These are phyloP conservation scores for Pistacia atlantica DNA, from an alignment of 345 rosid species.

Conservation along the genomic window DNA sequence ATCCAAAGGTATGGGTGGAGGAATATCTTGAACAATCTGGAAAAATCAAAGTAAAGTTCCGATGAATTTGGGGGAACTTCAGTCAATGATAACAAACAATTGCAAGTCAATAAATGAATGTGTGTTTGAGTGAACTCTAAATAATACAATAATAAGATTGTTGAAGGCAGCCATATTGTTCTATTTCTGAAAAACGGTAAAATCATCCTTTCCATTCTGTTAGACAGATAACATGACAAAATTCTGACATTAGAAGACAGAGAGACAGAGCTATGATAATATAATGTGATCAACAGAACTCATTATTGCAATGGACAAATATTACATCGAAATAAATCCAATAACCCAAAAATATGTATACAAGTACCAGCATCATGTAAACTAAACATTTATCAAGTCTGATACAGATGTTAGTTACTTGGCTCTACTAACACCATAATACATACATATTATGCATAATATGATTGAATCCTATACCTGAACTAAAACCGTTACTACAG, in stretches of 20 bases:
- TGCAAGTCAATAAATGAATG: neutral
- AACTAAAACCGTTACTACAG: neutral
- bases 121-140: neutral
- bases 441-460: neutral
- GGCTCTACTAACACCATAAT: neutral
- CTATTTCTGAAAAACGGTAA: neutral
- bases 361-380: neutral
- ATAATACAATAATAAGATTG: neutral
- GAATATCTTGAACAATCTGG: slow-evolving; percentile 85
- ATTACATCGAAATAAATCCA: neutral
- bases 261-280: neutral
- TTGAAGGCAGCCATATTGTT: neutral
- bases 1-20: slow-evolving; percentile 68
- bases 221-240: neutral
- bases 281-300: neutral
- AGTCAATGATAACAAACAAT: neutral
- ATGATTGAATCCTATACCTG: neutral
- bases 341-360: neutral
- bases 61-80: slow-evolving; percentile 15
- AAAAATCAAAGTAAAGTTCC: slow-evolving; percentile 21
- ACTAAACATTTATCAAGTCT: neutral
- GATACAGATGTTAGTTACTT: neutral
- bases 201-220: neutral
- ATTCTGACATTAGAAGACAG: slow-evolving; percentile 1
- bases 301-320: neutral